Conservation (phyloP, 768 basidiomycete species). For the Amyloporia xantha region DNA sequence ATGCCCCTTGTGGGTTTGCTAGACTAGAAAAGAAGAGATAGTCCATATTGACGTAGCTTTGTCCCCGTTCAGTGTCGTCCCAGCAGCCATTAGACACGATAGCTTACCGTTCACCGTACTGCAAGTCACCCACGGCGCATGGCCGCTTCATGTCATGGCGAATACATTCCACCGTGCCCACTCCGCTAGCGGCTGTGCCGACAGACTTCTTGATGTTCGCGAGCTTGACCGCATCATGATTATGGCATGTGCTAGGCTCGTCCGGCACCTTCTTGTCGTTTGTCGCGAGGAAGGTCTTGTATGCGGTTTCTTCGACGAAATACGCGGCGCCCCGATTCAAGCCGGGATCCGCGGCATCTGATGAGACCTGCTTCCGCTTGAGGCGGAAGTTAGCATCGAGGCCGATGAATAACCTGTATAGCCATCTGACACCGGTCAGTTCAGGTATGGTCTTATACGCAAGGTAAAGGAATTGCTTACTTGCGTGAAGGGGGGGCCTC, state of each 20-base stretch:
- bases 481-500: conserved; percentile 2
- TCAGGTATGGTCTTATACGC: not conserved
- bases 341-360: conserved; percentile 13
- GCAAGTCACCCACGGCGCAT: conserved; percentile 20
- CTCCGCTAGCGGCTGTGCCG: conserved; percentile 11
- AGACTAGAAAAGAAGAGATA: conserved; percentile 13
- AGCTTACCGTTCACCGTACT: conserved; percentile 21
- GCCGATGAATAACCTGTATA: conserved; percentile 20
- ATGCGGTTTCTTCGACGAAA: conserved; percentile 19
- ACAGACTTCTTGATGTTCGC: conserved; percentile 8
- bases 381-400: conserved; percentile 26
- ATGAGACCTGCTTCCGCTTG: conserved; percentile 15
- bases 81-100: not conserved
- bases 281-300: conserved; percentile 13
- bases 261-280: conserved; percentile 12
- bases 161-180: conserved; percentile 11
- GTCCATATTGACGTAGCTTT: conserved; percentile 20
- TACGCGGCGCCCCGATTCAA: conserved; percentile 22
- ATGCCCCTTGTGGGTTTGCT: too few species aligned
- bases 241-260: conserved; percentile 14
- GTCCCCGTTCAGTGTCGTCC: too few species aligned
- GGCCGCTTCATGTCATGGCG: conserved; percentile 19
- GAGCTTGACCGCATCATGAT: conserved; percentile 11
- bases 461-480: conserved; percentile 8
- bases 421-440: conserved; percentile 11